Evolutionary conservation across 306 rosid genomes (phyloP).

Genomic region (Leucaena leucocephala): DNA sequence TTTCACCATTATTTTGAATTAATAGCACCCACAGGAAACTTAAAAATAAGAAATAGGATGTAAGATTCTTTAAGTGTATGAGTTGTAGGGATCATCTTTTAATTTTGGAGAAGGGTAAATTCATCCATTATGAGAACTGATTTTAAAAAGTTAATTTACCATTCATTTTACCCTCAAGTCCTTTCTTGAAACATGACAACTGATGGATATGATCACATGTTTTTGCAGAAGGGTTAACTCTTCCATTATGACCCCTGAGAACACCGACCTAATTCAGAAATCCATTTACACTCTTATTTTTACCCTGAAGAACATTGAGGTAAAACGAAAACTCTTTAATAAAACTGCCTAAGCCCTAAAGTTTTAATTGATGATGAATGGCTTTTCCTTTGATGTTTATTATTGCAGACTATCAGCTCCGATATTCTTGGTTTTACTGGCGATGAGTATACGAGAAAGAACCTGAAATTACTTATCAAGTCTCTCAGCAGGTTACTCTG

Average conservation of each 20-base stretch:
- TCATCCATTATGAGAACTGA: conserved; percentile 11
- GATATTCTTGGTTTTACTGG: conserved; percentile 88
- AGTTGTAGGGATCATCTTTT: neutral
- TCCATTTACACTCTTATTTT: conserved; percentile 73
- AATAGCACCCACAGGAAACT: neutral
- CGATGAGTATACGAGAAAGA: conserved; percentile 79
- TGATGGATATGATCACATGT: conserved; percentile 2
- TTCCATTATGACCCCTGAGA: conserved; percentile 81
- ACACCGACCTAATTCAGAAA: conserved; percentile 81
- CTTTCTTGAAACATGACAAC: conserved; percentile 19
- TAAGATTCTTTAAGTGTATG: neutral
- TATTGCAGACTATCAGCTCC: conserved; percentile 78
- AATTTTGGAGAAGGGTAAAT: neutral
- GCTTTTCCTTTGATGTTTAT: neutral
- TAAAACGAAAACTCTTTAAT: conserved; percentile 21
- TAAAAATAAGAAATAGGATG: neutral
- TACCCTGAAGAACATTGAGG: conserved; percentile 93
- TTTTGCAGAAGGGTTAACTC: conserved; percentile 68
- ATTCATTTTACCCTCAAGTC: conserved; percentile 10
- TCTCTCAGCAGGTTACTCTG: conserved; percentile 87
- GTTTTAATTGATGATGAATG: conserved; percentile 4
- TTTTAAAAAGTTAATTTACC: neutral
- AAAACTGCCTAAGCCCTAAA: neutral
- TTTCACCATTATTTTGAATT: neutral
- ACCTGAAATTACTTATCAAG: conserved; percentile 81